Conservation (phyloP, 257 asterid species). For the Coffea eugenioides region DNA sequence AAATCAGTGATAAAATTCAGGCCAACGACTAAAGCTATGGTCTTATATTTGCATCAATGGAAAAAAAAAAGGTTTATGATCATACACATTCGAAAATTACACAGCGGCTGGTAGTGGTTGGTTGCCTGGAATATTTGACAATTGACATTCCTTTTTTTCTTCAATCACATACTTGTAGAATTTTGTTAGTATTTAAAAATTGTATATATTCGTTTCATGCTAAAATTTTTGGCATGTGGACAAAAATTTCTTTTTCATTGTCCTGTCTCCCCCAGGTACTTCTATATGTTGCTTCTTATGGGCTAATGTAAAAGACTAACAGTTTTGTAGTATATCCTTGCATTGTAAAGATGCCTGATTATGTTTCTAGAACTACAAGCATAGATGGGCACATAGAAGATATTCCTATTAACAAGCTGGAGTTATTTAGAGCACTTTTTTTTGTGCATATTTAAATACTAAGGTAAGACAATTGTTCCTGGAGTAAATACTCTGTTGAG, state of each 20-base stretch:
- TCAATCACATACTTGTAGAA: neutral
- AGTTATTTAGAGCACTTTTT: neutral
- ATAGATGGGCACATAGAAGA: neutral
- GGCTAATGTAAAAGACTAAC: neutral
- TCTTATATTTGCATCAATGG: neutral
- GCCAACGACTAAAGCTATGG: neutral
- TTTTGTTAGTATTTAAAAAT: neutral
- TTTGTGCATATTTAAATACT: neutral
- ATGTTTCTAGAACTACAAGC: too few relatives aligned
- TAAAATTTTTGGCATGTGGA: neutral
- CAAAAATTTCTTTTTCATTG: neutral
- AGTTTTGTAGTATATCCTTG: neutral
- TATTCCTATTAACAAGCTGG: neutral
- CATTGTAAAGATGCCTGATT: too few relatives aligned
- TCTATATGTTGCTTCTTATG: neutral
- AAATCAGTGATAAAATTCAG: neutral
- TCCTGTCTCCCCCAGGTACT: neutral
- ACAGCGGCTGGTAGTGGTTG: neutral
- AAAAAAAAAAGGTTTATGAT: too few relatives aligned
- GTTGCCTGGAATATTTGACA: slow-evolving; percentile 4
- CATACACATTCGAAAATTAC: neutral
- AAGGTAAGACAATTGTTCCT: neutral
- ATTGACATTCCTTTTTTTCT: neutral
- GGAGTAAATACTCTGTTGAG: neutral
- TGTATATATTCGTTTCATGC: neutral